Percentiles rank a stretch among this genome's conserved stretches.
Evolutionary conservation across 2,329 filamentous ascomycete species (phyloP).

Genomic region (Emergomyces orientalis): DNA sequence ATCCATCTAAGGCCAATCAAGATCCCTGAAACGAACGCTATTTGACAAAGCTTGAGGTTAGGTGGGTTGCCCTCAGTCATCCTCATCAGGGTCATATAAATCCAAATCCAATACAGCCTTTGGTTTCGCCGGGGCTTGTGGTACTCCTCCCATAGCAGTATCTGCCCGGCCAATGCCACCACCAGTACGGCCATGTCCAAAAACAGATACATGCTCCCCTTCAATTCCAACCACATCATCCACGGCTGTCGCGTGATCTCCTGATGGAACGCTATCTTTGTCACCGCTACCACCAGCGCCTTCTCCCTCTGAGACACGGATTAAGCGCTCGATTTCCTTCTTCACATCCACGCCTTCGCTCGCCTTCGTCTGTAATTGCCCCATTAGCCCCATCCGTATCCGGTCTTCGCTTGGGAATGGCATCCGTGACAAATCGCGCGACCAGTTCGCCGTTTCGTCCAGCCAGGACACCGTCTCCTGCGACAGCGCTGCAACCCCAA

Average conservation of each 20-base stretch:
- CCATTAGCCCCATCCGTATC: conserved; percentile 39
- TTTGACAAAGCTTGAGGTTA: background rate
- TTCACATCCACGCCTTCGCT: conserved; percentile 52
- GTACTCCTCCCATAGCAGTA: conserved; percentile 12
- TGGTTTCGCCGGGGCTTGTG: conserved; percentile 23
- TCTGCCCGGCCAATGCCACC: conserved; percentile 1
- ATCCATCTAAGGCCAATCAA: background rate
- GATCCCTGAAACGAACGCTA: background rate
- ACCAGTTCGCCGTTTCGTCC: conserved; percentile 33
- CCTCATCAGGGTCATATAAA: conserved; percentile 38
- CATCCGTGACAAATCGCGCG: conserved; percentile 34
- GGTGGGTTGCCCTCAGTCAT: conserved; percentile 23
- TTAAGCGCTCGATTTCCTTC: conserved; percentile 34
- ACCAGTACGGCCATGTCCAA: conserved; percentile 12
- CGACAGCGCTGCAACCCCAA: conserved; percentile 30
- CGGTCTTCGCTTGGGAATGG: conserved; percentile 38
- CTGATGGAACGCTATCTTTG: conserved; percentile 21
- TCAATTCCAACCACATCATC: conserved; percentile 4
- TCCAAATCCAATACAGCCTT: conserved; percentile 37
- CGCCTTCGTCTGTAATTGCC: conserved; percentile 34
- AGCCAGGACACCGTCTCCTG: conserved; percentile 35
- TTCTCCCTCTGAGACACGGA: conserved; percentile 49
- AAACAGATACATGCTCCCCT: conserved; percentile 24
- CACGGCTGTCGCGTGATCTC: conserved; percentile 25
- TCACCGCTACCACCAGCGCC: conserved; percentile 39